phyloP scores from a whole-genome alignment of 345 rosid species.

The Erucastrum elatum region DNA sequence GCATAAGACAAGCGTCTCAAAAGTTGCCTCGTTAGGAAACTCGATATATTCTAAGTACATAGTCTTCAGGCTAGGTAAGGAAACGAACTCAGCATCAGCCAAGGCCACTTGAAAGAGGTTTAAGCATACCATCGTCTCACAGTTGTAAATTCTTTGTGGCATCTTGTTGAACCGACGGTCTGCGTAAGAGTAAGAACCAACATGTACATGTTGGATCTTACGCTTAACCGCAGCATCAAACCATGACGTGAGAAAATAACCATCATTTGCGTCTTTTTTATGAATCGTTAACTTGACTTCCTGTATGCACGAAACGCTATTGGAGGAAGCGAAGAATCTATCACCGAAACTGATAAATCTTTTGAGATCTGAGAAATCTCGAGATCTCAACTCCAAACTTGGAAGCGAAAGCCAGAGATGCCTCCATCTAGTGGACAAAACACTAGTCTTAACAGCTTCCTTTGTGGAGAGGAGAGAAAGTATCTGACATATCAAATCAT shows the following conservation, averaged over 20 bases:
- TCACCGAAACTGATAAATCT: slow-evolving; percentile 1
- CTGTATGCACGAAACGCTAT: background rate
- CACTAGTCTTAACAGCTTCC: background rate
- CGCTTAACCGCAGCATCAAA: background rate
- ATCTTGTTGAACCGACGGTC: background rate
- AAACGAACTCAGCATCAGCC: background rate
- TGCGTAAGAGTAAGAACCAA: background rate
- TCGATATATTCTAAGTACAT: background rate
- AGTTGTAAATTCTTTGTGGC: background rate
- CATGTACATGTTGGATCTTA: background rate
- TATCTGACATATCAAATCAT: background rate
- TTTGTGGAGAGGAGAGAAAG: background rate
- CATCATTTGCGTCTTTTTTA: too few relatives aligned
- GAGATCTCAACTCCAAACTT: background rate
- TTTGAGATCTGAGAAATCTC: background rate
- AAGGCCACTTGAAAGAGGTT: background rate
- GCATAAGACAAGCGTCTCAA: slow-evolving; percentile 18
- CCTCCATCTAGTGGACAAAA: slow-evolving; percentile 9
- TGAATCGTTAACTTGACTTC: background rate
- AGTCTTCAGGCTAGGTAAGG: slow-evolving; percentile 15
- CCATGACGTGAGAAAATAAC: background rate
- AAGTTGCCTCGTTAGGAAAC: background rate
- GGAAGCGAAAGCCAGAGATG: background rate
- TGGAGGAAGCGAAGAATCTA: background rate
- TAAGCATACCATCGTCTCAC: background rate